phyloP scores from a whole-genome alignment of 768 basidiomycete species.

The Guyanaporus albipodus region DNA sequence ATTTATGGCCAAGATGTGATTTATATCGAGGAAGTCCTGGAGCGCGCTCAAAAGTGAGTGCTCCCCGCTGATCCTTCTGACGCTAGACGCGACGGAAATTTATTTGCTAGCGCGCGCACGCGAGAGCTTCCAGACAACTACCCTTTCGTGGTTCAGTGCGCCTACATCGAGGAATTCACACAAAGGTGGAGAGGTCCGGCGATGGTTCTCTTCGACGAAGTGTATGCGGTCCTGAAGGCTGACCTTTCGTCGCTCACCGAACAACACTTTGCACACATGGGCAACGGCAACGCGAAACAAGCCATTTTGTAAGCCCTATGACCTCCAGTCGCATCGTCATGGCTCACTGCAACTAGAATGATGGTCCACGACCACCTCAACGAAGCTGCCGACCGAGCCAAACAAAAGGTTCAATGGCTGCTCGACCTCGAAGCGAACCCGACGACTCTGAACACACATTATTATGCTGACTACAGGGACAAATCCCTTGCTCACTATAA shows the following conservation, averaged over 20 bases:
- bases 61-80: not conserved
- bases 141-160: conserved; percentile 56
- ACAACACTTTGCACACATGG: conserved; percentile 48
- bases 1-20: conserved; percentile 23
- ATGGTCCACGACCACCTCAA: conserved; percentile 51
- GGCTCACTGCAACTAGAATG: conserved; percentile 31
- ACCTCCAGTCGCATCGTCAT: not conserved
- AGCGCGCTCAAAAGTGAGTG: conserved; percentile 45
- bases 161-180: conserved; percentile 45
- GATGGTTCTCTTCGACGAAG: conserved; percentile 38
- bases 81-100: not conserved
- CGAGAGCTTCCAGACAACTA: conserved; percentile 67
- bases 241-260: conserved; percentile 43
- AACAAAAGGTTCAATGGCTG: conserved; percentile 45
- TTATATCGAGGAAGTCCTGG: conserved; percentile 51
- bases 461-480: conserved; percentile 44
- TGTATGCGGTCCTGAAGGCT: conserved; percentile 35
- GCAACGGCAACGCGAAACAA: conserved; percentile 49
- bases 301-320: conserved; percentile 39
- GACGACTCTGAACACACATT: conserved; percentile 49
- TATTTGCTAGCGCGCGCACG: conserved; percentile 54
- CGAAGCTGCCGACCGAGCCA: conserved; percentile 36
- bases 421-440: conserved; percentile 47
- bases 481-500: conserved; percentile 53
- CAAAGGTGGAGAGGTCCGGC: conserved; percentile 49